Evolutionary conservation across 139 green algal species (phyloP).

Genomic region (Haematococcus sp.): DNA sequence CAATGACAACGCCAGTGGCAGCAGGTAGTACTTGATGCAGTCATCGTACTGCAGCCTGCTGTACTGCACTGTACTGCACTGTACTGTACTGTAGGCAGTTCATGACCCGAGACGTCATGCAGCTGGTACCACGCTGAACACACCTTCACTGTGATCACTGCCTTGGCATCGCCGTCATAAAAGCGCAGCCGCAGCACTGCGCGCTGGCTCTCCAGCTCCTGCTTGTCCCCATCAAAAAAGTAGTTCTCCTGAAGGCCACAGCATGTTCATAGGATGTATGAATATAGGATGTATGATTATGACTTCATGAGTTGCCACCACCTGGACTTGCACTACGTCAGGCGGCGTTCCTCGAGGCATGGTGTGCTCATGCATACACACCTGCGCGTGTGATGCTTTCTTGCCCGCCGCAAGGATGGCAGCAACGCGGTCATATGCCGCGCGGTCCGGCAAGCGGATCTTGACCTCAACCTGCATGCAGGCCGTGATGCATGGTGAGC

Average conservation of each 20-base stretch:
- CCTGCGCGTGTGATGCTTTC: conserved; percentile 43
- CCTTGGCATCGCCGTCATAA: conserved; percentile 76
- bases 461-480: conserved; percentile 88
- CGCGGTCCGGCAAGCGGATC: conserved; percentile 69
- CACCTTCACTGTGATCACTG: conserved; percentile 85
- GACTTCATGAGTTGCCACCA: too few species aligned
- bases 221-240: conserved; percentile 88
- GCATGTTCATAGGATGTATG: too few species aligned
- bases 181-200: conserved; percentile 84
- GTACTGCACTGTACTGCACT: too few species aligned
- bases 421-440: conserved; percentile 61
- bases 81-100: too few species aligned
- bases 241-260: conserved; percentile 94
- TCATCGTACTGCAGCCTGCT: too few species aligned
- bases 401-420: conserved; percentile 42
- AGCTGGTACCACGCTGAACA: background rate
- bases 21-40: too few species aligned
- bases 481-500: background rate
- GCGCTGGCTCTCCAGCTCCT: conserved; percentile 70
- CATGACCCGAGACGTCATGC: too few species aligned
- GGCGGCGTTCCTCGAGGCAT: too few species aligned
- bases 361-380: too few species aligned
- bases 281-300: background rate
- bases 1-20: too few species aligned
- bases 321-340: too few species aligned